These are phyloP conservation scores for Coniosporium apollinis DNA, from an alignment of 495 filamentous ascomycete species.

Conservation along the genomic window DNA sequence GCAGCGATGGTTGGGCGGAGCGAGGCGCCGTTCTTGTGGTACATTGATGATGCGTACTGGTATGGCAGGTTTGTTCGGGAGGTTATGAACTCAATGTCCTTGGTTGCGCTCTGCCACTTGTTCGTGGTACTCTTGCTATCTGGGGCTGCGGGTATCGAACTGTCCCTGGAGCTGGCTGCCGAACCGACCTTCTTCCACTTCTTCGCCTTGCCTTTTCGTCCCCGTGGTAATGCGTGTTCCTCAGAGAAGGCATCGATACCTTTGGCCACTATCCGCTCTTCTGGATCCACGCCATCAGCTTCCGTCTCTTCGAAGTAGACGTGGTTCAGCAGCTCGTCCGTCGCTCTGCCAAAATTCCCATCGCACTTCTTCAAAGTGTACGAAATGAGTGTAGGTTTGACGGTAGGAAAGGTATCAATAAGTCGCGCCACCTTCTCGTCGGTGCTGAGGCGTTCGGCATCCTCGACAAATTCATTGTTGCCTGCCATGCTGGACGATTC, in stretches of 20 bases:
- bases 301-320: slow-evolving; percentile 48
- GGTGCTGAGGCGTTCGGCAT: slow-evolving; percentile 26
- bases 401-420: slow-evolving; percentile 49
- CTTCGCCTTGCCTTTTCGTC: slow-evolving; percentile 31
- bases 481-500: slow-evolving; percentile 5
- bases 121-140: slow-evolving; percentile 21
- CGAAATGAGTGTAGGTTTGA: slow-evolving; percentile 44
- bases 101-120: slow-evolving; percentile 38
- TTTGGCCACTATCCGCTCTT: slow-evolving; percentile 31
- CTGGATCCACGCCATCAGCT: slow-evolving; percentile 23
- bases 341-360: slow-evolving; percentile 45
- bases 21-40: slow-evolving; percentile 45
- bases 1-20: slow-evolving; percentile 36
- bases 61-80: slow-evolving; percentile 30
- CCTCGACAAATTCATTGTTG: slow-evolving; percentile 6
- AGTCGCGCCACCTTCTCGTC: slow-evolving; percentile 36
- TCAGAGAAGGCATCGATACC: slow-evolving; percentile 67
- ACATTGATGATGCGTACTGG: slow-evolving; percentile 39
- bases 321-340: slow-evolving; percentile 68
- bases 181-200: slow-evolving; percentile 13
- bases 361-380: slow-evolving; percentile 46
- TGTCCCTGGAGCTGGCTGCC: not conserved
- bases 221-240: slow-evolving; percentile 23
- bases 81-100: slow-evolving; percentile 44
- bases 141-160: not conserved